Evolutionary conservation across 257 asterid species (phyloP), one percentile per base, ranked within the genome.

Genomic region (Gardenia jasminoides): DNA sequence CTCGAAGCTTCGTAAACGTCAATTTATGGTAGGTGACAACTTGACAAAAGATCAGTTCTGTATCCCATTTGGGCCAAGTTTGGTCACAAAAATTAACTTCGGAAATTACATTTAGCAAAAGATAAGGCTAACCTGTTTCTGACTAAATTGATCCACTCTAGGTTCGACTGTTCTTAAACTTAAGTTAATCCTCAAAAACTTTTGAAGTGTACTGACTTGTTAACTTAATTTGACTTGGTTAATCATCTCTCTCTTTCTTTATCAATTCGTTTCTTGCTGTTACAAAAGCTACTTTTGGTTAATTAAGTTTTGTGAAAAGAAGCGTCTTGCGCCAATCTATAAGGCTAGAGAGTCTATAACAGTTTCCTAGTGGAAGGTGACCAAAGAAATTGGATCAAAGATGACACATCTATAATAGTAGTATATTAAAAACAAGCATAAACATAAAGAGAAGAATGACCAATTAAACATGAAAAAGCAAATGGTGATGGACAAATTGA

Each of bases 211-310:
- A 6, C 48, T 10, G 11, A 1, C 1, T 3, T 3, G 48, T 46
- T 10, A 46, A 46, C 48, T 6, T 46, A 46, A 46, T 46, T 46
- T 52, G 59, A 13, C 59, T 52, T 52, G 59, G 20, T 52, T 52
- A 52, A 17, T 46, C 6, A 46, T 15, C 10, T 1, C 28, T 30
- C 72, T 31, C 3, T 67, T 2, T 31, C 19, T 33, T 1, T 10
- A 5, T 67, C 20, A 70, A 70, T 70, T 50, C 74, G 46, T 75
- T 75, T 52, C 41, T 75, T 75, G 15, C 33, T 7, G 79, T 68
- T 75, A 67, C 71, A 61, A 75, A 75, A 75, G 71, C 46, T 12
- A 26, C 61, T 61, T 62, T 75, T 20, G 54, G 33, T 24, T 43
- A 24, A 41, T 22, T 48, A 33, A 39, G 36, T 75, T 10, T 66